phyloP scores from a whole-genome alignment of 345 rosid genomes.

The Camelina hispida region DNA sequence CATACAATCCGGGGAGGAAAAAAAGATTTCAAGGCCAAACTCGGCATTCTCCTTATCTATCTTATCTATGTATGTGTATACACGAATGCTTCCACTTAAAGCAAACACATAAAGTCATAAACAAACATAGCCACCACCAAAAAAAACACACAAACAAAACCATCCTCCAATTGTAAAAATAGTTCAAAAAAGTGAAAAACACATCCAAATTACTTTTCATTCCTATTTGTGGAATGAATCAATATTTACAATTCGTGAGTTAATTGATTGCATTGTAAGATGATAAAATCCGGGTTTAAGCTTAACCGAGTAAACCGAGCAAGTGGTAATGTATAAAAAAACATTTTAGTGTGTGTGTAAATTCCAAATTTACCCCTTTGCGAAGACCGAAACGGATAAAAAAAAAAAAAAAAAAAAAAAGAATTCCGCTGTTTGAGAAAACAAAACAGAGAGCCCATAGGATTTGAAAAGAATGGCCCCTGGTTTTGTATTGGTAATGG shows the following conservation, averaged over 20 bases:
- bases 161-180: background rate
- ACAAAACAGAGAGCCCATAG: constrained; percentile 39
- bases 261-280: background rate
- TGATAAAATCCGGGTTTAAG: constrained; percentile 3
- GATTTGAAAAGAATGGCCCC: constrained; percentile 34
- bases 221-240: background rate
- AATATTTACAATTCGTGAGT: no score
- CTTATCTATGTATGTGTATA: no score
- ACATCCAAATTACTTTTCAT: background rate
- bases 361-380: constrained; percentile 31
- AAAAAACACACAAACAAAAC: constrained; percentile 6
- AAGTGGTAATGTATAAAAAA: background rate
- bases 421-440: constrained; percentile 44
- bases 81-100: background rate
- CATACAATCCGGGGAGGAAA: constrained; percentile 11
- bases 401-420: constrained; percentile 20
- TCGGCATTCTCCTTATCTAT: background rate
- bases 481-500: constrained; percentile 41
- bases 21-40: background rate
- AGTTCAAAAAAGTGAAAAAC: background rate
- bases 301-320: constrained; percentile 26
- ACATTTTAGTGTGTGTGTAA: background rate
- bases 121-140: no score
- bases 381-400: constrained; percentile 42
- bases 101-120: background rate